Evolutionary conservation across 768 basidiomycete genomes (phyloP), one percentile per base, ranked within the genome.

Genomic region (Phanerodontia chrysosporium): DNA sequence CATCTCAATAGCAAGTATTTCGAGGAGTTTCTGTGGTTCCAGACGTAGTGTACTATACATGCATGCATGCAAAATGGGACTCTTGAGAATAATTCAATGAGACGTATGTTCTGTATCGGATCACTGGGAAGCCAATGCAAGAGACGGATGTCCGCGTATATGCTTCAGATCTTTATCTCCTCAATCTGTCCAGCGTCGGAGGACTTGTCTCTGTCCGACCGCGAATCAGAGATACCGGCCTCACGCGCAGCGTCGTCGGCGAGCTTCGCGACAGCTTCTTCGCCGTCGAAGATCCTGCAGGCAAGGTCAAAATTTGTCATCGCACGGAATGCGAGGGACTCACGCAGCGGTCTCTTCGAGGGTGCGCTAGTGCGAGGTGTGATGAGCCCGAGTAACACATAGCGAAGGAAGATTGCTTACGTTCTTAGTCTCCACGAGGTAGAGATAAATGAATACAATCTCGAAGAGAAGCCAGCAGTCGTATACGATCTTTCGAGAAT

Each of bases 401-500:
- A 5, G 16, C 16, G 36, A 55, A 51, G 22, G 21, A 30, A 28
- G 22, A 30, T 12, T 13, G 45, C 59, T 63, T 36, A 73, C 70
- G 51, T 72, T 70, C 69, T 73, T 74, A 53, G 75, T 76, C 71
- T 78, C 75, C 51, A 76, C 56, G 46, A 76, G 63, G 55, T 67
- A 78, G 32, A 72, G 27, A 51, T 65, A 77, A 62, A 72, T 70
- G 65, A 76, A 79, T 27, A 66, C 67, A 45, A 73, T 54, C 65
- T 80, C 74, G 64, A 80, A 76, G 13, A 68, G 69, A 30, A 74
- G 63, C 75, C 75, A 79, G 66, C 70, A 70, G 54, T 72, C 66
- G 62, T 78, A 78, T 21, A 77, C 72, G 27, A 75, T 58, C 72
- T 73, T 42, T 18, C 25, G n/a, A 6, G 14, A 29, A 16, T 2